phyloP scores from a whole-genome alignment of 352 stramenopile genomes.

The Phytophthora hibernalis region DNA sequence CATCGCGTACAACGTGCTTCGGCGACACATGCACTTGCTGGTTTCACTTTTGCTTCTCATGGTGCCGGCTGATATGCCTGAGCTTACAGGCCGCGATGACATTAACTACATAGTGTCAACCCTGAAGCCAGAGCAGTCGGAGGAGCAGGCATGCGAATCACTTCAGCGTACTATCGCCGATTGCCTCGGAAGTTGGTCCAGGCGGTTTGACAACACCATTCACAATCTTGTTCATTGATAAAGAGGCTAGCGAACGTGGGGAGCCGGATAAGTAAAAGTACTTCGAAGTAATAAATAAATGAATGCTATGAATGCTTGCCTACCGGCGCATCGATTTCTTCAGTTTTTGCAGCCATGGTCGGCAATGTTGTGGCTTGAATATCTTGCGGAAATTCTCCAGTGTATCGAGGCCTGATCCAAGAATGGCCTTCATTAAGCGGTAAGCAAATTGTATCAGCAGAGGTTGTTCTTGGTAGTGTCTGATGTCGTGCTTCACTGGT shows the following conservation, averaged over 20 bases:
- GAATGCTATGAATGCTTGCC: too few relatives aligned
- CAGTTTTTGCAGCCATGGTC: too few relatives aligned
- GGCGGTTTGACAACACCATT: conserved; percentile 87
- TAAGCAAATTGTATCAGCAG: too few relatives aligned
- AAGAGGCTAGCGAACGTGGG: background rate
- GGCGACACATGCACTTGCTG: conserved; percentile 86
- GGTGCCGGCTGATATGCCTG: conserved; percentile 84
- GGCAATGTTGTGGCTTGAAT: too few relatives aligned
- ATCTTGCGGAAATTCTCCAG: too few relatives aligned
- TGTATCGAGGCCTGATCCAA: too few relatives aligned
- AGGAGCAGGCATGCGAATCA: conserved; percentile 59
- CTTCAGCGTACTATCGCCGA: conserved; percentile 72
- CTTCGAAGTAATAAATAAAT: background rate
- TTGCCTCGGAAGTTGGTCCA: conserved; percentile 80
- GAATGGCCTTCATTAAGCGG: too few relatives aligned
- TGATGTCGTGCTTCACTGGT: too few relatives aligned
- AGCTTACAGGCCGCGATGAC: conserved; percentile 76
- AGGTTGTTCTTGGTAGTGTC: too few relatives aligned
- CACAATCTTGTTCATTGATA: conserved; percentile 47
- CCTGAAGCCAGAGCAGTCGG: conserved; percentile 63
- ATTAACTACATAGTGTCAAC: conserved; percentile 84
- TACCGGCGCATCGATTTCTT: too few relatives aligned
- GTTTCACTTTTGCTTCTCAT: conserved; percentile 84
- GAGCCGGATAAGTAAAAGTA: background rate
- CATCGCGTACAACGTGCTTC: conserved; percentile 74